These are phyloP conservation scores for Rosellinia necatrix DNA, from an alignment of 2,329 filamentous ascomycete genomes.

Conservation along the genomic window DNA sequence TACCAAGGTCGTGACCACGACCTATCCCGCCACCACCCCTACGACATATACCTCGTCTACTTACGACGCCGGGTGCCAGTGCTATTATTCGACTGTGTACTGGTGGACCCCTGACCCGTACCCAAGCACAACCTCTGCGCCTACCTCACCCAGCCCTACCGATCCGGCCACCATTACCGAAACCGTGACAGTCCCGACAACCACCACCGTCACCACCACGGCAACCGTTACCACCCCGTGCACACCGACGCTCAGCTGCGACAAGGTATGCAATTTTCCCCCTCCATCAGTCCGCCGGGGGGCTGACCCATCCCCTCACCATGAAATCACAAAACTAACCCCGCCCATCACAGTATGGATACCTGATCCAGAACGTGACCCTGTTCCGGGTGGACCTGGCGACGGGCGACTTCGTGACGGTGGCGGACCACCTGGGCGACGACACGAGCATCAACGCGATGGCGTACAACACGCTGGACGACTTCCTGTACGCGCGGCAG, in stretches of 20 bases:
- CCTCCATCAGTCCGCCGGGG: too few species aligned
- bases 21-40: conserved; percentile 17
- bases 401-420: conserved; percentile 5
- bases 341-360: conserved; percentile 19
- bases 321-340: background rate
- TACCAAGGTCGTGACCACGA: conserved; percentile 22
- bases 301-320: accelerated
- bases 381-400: conserved; percentile 24
- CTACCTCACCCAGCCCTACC: conserved; percentile 1
- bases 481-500: conserved; percentile 31
- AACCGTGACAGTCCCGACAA: conserved; percentile 15
- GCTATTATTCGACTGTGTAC: conserved; percentile 22
- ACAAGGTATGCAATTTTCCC: conserved; percentile 4
- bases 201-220: conserved; percentile 16
- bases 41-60: conserved; percentile 25
- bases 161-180: conserved; percentile 22
- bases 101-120: conserved; percentile 22
- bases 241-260: conserved; percentile 17
- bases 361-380: conserved; percentile 22
- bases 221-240: conserved; percentile 19
- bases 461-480: conserved; percentile 34
- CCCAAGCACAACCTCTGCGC: background rate
- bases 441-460: conserved; percentile 32
- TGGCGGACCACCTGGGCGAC: conserved; percentile 11
- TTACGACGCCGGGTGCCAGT: conserved; percentile 22